Conservation (phyloP, 805 yeast genomes). For the Ogataea sp. region DNA sequence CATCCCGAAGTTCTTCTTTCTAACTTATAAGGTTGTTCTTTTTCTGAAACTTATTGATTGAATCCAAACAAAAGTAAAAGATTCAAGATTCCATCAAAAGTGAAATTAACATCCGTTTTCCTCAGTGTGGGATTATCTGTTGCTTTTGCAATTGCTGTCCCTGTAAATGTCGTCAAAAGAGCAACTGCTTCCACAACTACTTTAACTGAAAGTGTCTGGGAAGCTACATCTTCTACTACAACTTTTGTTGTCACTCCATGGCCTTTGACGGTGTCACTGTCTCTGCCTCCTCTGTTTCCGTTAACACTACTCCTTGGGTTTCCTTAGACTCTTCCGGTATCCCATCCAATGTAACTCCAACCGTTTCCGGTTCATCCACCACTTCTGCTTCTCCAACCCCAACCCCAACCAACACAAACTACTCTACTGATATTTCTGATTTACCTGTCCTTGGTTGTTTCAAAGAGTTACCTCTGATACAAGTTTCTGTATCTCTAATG, state of each 20-base stretch:
- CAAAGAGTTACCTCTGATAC: constrained; percentile 28
- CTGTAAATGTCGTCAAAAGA: constrained; percentile 3
- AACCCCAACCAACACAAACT: constrained; percentile 21
- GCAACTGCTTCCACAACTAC: constrained; percentile 12
- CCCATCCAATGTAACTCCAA: constrained; percentile 28
- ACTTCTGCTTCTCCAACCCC: constrained; percentile 27
- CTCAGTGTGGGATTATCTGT: not conserved
- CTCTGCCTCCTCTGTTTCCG: constrained; percentile 30
- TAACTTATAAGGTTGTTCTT: no score
- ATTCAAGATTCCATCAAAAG: not conserved
- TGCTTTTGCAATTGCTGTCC: not conserved
- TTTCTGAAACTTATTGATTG: no score
- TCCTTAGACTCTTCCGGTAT: constrained; percentile 28
- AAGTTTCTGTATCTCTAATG: constrained; percentile 37
- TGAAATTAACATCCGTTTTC: not conserved
- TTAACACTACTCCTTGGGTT: constrained; percentile 25
- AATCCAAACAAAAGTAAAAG: no score
- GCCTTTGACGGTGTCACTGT: constrained; percentile 25
- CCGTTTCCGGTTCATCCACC: constrained; percentile 23
- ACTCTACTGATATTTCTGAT: constrained; percentile 25
- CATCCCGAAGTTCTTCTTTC: no score
- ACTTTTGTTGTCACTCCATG: constrained; percentile 30
- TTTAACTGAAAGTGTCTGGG: constrained; percentile 23
- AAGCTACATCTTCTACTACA: constrained; percentile 24
- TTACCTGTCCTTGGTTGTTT: constrained; percentile 38